Evolutionary conservation across 2,329 filamentous ascomycete genomes (phyloP), one percentile per base, ranked within the genome.

Genomic region (Fusarium praegraminearum): DNA sequence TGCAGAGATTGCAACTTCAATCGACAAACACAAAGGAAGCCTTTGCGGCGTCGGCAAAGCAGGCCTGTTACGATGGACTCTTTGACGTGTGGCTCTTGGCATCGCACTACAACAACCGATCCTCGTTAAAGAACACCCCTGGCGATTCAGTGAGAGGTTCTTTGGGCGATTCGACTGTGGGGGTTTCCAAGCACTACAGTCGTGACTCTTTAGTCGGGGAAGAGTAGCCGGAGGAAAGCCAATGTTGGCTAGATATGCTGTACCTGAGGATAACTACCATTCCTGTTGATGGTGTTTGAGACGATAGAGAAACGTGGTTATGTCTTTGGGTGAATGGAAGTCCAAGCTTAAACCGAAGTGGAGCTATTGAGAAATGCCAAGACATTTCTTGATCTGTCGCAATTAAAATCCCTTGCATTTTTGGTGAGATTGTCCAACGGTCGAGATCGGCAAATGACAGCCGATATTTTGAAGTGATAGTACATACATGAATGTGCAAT

Each of bases 371-470:
- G 24, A 41, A 40, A 52, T 41, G 62, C 47, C 61, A 54, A 65
- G 62, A 35, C 41, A 47, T 54, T 28, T 54, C 16, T 38, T 41
- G 53, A 51, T 38, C 26, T 33, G 12, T 50, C 36, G 49, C 18
- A 51, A 51, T n/a, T 18, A 28, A 35, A 24, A 35, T 24, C 43
- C 54, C 30, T 65, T 49, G 40, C 41, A 36, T 53, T 32, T 13
- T 13, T 18, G 32, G 24, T 32, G 26, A 45, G 33, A 58, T 63
- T 57, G n/a, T 46, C 35, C 33, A 64, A 64, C 51, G 38, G 44
- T 65, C 51, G 38, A 40, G 59, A 41, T 43, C 46, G 54, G 47
- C 61, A 30, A 30, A 60, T 44, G 7, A 16, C 15, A 32, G 26
- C 15, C 38, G 30, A 28, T 24, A 9, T 11, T 45, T 15, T 18